Conservation (phyloP, 352 stramenopile species). For the Globisporangium nunn region DNA sequence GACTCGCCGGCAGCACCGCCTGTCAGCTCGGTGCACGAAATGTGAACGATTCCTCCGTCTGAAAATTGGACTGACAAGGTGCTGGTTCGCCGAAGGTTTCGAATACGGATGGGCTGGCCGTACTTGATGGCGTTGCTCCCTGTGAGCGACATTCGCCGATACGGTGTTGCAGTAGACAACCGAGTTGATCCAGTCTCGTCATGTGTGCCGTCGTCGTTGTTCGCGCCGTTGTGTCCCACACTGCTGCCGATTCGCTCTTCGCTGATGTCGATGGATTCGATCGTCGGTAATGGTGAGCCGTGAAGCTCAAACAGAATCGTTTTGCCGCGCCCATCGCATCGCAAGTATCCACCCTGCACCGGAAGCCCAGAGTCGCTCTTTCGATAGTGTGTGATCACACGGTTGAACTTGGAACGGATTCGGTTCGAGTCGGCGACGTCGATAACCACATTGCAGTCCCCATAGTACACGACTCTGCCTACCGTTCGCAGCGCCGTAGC, state of each 20-base stretch:
- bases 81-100: constrained; percentile 37
- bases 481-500: constrained; percentile 43
- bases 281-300: constrained; percentile 36
- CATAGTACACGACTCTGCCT: constrained; percentile 73
- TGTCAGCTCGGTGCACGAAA: constrained; percentile 41
- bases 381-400: constrained; percentile 72
- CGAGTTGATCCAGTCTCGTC: constrained; percentile 2
- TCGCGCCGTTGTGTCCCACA: constrained; percentile 6
- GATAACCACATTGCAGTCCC: constrained; percentile 70
- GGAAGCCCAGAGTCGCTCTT: constrained; percentile 42
- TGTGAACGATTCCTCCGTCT: constrained; percentile 37
- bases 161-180: background rate
- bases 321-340: constrained; percentile 72
- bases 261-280: constrained; percentile 46
- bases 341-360: constrained; percentile 62
- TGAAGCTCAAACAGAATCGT: constrained; percentile 71
- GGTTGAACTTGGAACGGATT: constrained; percentile 77
- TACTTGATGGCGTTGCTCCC: constrained; percentile 23
- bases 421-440: constrained; percentile 80
- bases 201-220: background rate
- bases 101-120: constrained; percentile 31
- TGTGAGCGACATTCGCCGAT: constrained; percentile 13
- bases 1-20: constrained; percentile 23
- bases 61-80: constrained; percentile 49
- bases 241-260: constrained; percentile 12